A percentile compares a stretch with the other conserved stretches of the same genome.
Conservation (phyloP, 2,329 filamentous ascomycete species). For the Colletotrichum theobromicola region DNA sequence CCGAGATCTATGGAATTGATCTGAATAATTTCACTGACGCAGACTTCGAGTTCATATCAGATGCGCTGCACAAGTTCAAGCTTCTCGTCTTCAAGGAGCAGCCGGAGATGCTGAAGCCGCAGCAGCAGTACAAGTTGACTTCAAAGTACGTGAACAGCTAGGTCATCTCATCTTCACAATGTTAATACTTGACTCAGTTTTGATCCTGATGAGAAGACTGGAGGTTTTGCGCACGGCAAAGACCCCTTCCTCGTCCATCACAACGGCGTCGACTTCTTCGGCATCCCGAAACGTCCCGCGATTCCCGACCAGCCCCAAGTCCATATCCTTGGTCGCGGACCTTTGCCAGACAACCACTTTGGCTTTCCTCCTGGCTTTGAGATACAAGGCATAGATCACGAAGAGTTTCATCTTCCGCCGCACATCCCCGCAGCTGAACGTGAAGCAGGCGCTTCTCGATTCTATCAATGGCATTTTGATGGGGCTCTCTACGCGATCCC, state of each 20-base stretch:
- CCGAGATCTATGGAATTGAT: not conserved
- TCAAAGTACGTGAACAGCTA: not conserved
- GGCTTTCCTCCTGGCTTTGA: not conserved
- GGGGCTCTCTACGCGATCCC: not conserved
- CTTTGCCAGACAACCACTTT: not conserved
- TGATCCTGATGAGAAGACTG: constrained; percentile 29
- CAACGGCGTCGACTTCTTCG: constrained; percentile 32
- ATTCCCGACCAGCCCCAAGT: constrained; percentile 40
- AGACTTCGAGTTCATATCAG: not conserved
- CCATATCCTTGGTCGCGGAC: constrained; percentile 31
- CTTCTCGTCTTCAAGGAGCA: not conserved
- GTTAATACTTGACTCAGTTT: not conserved
- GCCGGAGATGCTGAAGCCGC: not conserved
- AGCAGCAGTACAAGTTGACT: not conserved
- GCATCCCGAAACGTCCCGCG: constrained; percentile 49
- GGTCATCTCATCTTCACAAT: fast-evolving
- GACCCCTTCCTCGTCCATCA: constrained; percentile 36
- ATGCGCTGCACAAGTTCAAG: not conserved
- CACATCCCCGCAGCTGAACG: not conserved
- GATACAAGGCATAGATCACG: not conserved
- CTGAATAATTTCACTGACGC: not conserved
- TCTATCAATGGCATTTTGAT: not conserved
- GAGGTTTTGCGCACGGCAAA: constrained; percentile 40
- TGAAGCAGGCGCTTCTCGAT: not conserved
- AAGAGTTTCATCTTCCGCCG: not conserved